Conservation (phyloP, 805 yeast species). For the Zygoascus tannicola region DNA sequence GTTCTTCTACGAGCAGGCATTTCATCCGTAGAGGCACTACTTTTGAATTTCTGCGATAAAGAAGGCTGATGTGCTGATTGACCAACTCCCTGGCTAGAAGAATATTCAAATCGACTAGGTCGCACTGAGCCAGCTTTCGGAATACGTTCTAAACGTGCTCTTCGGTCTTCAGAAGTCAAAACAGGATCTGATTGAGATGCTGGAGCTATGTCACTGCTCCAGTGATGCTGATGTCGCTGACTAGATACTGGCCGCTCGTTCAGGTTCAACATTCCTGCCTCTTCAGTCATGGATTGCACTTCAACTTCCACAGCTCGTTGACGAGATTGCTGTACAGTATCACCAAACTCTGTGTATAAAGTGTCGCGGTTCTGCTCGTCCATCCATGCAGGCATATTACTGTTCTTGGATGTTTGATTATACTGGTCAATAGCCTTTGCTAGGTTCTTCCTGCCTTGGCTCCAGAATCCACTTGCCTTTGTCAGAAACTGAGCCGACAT, state of each 20-base stretch:
- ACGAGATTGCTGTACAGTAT: background rate
- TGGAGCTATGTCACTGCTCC: background rate
- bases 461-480: constrained; percentile 50
- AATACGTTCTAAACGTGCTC: constrained; percentile 4
- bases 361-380: constrained; percentile 34
- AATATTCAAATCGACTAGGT: background rate
- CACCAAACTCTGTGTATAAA: background rate
- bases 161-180: constrained; percentile 17
- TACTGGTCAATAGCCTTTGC: constrained; percentile 55
- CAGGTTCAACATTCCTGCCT: background rate
- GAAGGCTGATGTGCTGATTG: constrained; percentile 6
- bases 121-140: background rate
- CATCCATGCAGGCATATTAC: constrained; percentile 68
- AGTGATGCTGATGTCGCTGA: background rate
- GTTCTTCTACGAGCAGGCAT: constrained; percentile 15
- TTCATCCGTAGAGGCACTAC: constrained; percentile 12
- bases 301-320: background rate
- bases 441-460: constrained; percentile 51
- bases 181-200: background rate
- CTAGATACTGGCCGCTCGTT: background rate
- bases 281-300: background rate
- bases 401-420: constrained; percentile 20
- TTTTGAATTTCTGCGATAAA: constrained; percentile 19
- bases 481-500: constrained; percentile 47
- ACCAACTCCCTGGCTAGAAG: background rate